phyloP scores from a whole-genome alignment of 2,329 filamentous ascomycete species.

The Lasiodiplodia citricola region DNA sequence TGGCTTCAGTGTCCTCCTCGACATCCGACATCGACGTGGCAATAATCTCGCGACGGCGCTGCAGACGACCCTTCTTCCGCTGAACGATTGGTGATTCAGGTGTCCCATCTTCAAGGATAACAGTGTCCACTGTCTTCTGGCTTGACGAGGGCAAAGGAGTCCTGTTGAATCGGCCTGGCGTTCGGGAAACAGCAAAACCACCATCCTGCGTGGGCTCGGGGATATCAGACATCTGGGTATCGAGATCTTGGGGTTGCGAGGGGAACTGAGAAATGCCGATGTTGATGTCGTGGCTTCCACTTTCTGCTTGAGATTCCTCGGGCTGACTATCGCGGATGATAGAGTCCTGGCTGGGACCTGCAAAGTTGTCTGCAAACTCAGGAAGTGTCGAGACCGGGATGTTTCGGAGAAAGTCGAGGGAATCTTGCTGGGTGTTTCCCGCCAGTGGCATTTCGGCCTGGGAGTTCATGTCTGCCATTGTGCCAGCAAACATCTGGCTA shows the following conservation, averaged over 20 bases:
- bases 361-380: slow-evolving; percentile 56
- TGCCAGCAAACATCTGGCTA: slow-evolving; percentile 89
- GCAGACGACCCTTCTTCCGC: slow-evolving; percentile 64
- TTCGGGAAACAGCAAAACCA: slow-evolving; percentile 72
- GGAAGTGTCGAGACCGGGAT: slow-evolving; percentile 64
- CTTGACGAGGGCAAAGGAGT: slow-evolving; percentile 56
- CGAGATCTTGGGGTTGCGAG: slow-evolving; percentile 31
- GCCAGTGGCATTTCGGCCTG: slow-evolving; percentile 41
- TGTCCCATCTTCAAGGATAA: slow-evolving; percentile 54
- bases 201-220: slow-evolving; percentile 81
- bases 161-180: slow-evolving; percentile 69
- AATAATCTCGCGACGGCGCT: slow-evolving; percentile 47
- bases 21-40: slow-evolving; percentile 52
- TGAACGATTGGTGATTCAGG: slow-evolving; percentile 69
- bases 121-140: slow-evolving; percentile 68
- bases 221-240: slow-evolving; percentile 71
- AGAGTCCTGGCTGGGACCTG: slow-evolving; percentile 65
- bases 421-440: slow-evolving; percentile 52
- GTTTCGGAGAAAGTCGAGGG: slow-evolving; percentile 55
- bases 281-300: slow-evolving; percentile 36
- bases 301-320: slow-evolving; percentile 36
- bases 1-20: slow-evolving; percentile 46
- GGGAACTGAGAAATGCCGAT: slow-evolving; percentile 42
- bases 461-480: slow-evolving; percentile 70
- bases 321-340: slow-evolving; percentile 64